Evolutionary conservation across 495 filamentous ascomycete genomes (phyloP), one percentile per base, ranked within the genome.

Genomic region (Annulohypoxylon moriforme): DNA sequence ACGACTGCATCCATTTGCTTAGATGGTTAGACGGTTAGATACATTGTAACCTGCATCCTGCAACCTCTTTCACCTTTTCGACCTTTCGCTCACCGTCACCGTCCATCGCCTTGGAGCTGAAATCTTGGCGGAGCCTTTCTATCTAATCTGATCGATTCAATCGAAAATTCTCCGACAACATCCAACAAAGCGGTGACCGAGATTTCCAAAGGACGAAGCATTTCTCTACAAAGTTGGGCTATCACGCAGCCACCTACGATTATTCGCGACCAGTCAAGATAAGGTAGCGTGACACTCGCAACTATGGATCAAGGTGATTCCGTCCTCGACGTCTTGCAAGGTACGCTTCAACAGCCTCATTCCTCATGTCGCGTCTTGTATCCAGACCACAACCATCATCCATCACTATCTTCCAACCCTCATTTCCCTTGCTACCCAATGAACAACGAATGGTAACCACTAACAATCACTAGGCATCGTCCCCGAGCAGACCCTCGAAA

Each of bases 401-500:
- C 20, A 9, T 24, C 29, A 65, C 16, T 27, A 50, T 40, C 38
- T 36, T 27, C 1, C 22, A 36, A 7, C 20, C 25, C 33, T 33
- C 31, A 18, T 40, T 25, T 29, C 33, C 16, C 27, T 44, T 47
- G 20, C 38, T 24, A 20, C 10, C 38, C 22, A 34, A 31, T n/a
- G 13, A 38, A 33, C 36, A n/a, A 40, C 4, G 13, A 14, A 42
- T 4, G 20, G 20, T 7, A 14, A n/a, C 7, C 29, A 62, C 58
- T 36, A 44, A 49, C 52, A 22, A 11, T 9, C n/a, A 10, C 20
- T 38, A 84, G 81, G 78, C 69, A 68, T 84, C 68, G 74, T 85
- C 59, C 84, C 84, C 6, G 74, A 80, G 7, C 67, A 78, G 34
- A 73, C 75, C 53, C 60, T 79, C 57, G 69, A 78, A 47, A 77